phyloP scores from a whole-genome alignment of 176 grass and related monocot species.

The Carex parvula region DNA sequence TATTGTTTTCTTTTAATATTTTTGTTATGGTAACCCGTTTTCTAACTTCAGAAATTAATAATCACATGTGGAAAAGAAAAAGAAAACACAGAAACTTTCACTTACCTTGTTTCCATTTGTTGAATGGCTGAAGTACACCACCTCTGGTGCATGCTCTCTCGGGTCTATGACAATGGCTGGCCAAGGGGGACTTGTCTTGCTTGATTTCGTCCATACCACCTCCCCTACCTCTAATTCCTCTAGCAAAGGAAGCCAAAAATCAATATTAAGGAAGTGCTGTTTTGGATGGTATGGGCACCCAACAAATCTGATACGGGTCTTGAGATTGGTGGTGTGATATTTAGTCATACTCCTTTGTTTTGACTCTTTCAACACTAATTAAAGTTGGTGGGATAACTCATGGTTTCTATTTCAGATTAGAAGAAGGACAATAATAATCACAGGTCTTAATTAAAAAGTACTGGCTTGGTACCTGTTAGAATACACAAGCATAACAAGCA shows the following conservation, averaged over 20 bases:
- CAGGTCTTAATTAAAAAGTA: too few relatives aligned
- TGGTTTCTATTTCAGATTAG: background rate
- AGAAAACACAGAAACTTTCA: background rate
- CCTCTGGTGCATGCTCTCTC: conserved; percentile 48
- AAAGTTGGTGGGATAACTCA: background rate
- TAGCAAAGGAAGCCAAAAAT: conserved; percentile 15
- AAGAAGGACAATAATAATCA: too few relatives aligned
- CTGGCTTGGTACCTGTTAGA: too few relatives aligned
- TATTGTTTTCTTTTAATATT: background rate
- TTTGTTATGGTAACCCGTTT: background rate
- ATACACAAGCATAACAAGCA: background rate
- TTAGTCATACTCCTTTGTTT: too few relatives aligned
- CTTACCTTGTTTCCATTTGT: conserved; percentile 54
- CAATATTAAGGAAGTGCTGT: background rate
- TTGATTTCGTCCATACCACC: conserved; percentile 65
- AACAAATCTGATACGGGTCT: background rate
- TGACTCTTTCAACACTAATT: background rate
- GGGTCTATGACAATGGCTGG: conserved; percentile 76
- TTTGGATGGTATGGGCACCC: background rate
- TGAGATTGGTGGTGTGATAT: background rate
- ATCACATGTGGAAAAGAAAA: background rate
- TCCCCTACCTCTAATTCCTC: conserved; percentile 75
- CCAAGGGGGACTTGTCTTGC: conserved; percentile 71
- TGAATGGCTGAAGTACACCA: conserved; percentile 75
- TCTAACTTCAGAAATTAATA: background rate